Percentiles rank a stretch among this genome's conserved stretches.
phyloP scores from a whole-genome alignment of 2,329 filamentous ascomycete genomes.

The Fusarium cicatricum region DNA sequence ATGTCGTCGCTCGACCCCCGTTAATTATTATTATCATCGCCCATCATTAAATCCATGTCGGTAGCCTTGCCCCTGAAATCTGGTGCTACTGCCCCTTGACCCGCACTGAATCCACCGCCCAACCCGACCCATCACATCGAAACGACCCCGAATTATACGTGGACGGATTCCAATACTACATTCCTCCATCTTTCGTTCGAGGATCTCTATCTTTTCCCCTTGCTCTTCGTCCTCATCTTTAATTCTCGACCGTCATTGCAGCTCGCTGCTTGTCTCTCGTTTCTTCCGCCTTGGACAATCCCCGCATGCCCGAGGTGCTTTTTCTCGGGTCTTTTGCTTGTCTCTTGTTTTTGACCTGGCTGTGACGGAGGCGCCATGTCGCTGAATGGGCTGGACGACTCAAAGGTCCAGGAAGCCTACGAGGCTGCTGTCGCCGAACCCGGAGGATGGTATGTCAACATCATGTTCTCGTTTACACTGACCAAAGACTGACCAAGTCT shows the following conservation, averaged over 20 bases:
- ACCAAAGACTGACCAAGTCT: slow-evolving; percentile 2
- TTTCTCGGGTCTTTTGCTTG: neutral
- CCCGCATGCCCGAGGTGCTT: slow-evolving; percentile 6
- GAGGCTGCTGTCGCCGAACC: slow-evolving; percentile 81
- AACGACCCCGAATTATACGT: slow-evolving; percentile 36
- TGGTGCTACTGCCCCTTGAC: slow-evolving; percentile 36
- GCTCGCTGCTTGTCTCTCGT: slow-evolving; percentile 18
- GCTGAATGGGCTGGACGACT: slow-evolving; percentile 90
- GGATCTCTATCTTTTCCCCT: slow-evolving; percentile 15
- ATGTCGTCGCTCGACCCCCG: neutral
- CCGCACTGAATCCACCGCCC: slow-evolving; percentile 29
- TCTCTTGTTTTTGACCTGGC: slow-evolving; percentile 18
- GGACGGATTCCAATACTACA: slow-evolving; percentile 18
- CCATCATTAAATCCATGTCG: slow-evolving; percentile 24
- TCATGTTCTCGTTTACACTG: neutral
- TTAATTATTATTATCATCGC: neutral
- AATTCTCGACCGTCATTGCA: slow-evolving; percentile 4
- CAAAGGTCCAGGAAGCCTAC: slow-evolving; percentile 83
- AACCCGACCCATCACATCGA: slow-evolving; percentile 22
- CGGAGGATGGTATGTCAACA: slow-evolving; percentile 83
- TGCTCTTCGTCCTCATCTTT: slow-evolving; percentile 10
- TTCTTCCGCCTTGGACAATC: slow-evolving; percentile 13
- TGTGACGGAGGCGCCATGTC: slow-evolving; percentile 70
- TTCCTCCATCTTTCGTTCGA: slow-evolving; percentile 32
- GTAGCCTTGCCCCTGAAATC: slow-evolving; percentile 38